These are phyloP conservation scores for Hypoxylon sp. DNA, from an alignment of 2,329 filamentous ascomycete species.

Conservation along the genomic window DNA sequence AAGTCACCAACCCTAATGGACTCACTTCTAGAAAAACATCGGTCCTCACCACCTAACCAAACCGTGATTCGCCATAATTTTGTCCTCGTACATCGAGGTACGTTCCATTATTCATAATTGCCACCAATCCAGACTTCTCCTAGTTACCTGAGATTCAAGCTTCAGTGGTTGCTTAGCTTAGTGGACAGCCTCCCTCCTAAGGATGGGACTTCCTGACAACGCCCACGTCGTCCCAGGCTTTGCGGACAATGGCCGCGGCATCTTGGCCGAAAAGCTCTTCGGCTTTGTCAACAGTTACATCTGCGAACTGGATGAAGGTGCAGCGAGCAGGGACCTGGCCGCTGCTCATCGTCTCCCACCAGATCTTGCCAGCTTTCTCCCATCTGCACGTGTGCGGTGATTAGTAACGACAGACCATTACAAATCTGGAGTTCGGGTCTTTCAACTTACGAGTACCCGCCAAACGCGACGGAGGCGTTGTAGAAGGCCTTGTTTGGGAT, in stretches of 20 bases:
- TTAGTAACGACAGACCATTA: neutral
- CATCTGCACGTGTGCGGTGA: conserved; percentile 58
- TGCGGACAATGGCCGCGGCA: conserved; percentile 60
- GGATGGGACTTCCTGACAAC: conserved; percentile 55
- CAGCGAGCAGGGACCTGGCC: conserved; percentile 59
- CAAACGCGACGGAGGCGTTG: conserved; percentile 62
- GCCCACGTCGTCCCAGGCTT: conserved; percentile 66
- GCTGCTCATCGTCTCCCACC: conserved; percentile 66
- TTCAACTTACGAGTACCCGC: conserved; percentile 59
- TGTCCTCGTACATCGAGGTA: conserved; percentile 1
- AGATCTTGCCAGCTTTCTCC: conserved; percentile 68
- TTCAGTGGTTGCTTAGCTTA: conserved; percentile 1
- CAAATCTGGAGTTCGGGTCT: neutral
- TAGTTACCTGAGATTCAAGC: neutral
- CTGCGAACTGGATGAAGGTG: conserved; percentile 65
- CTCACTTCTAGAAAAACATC: neutral
- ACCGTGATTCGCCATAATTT: neutral
- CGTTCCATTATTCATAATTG: neutral
- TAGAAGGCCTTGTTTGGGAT: conserved; percentile 73
- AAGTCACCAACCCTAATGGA: neutral
- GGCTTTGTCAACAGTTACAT: conserved; percentile 64
- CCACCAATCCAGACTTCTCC: neutral
- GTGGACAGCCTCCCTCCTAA: conserved; percentile 25
- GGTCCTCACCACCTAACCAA: neutral
- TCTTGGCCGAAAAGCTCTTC: conserved; percentile 60